Evolutionary conservation across 1,139 yeast genomes (phyloP), one percentile per base, ranked within the genome.

Genomic region (Diutina sp.): DNA sequence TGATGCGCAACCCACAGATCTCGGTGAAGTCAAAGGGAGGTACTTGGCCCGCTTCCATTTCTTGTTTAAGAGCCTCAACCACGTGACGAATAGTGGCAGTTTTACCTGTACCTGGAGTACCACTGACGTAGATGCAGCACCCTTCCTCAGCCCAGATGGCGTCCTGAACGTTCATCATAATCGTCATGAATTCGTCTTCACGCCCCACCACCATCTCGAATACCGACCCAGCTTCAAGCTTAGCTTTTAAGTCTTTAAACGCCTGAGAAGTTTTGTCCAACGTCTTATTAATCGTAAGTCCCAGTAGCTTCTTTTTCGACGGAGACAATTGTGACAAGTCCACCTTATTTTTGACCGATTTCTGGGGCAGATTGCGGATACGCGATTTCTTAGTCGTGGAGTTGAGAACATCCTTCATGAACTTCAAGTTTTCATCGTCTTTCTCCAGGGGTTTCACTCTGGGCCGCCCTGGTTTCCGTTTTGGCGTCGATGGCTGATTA

Each of bases 41-140:
- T 41, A 86, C 65, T 56, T 78, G 83, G 3, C 78, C 80, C 21
- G 73, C 72, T 14, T 66, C 66, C 6, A 73, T 72, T 9, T 78
- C 69, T 38, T 71, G 77, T 59, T 72, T 76, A 57, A 93, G 71
- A 63, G 87, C 90, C 32, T 80, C 77, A 52, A 95, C 79, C 0
- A 88, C 98, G 64, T 90, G 96, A 58, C 96, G 73, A 3, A 93
- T 85, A 0, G 98, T 93, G 6, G 96, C 95, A 0, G 99, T 93
- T 67, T 93, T 93, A 14, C 99, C 99, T 4, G 95, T 91, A 11
- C 99, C 99, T 0, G 99, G 99, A 0, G 97, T 90, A 1, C 99
- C 99, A 69, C 97, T 89, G 6, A 93, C 84, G 65, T 91, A 93
- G 6, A 93, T 72, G 64, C 97, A 89, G 21, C 93, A 81, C 0